phyloP scores from a whole-genome alignment of 495 filamentous ascomycete species.

The Podospora didyma region DNA sequence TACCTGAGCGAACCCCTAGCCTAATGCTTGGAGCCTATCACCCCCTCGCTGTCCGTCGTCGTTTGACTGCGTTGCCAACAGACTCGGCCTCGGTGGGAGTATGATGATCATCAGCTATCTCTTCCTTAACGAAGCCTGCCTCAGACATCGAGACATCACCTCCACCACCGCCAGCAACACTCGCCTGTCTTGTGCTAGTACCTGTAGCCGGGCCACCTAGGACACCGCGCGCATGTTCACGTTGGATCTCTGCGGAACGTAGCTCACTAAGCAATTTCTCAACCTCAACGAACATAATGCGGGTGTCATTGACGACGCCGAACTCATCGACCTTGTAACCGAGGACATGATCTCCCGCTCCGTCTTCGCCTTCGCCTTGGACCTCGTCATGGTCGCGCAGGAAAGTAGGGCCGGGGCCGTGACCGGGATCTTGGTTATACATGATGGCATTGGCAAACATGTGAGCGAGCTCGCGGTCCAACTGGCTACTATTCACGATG shows the following conservation, averaged over 20 bases:
- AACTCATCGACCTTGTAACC: slow-evolving; percentile 64
- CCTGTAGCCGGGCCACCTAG: slow-evolving; percentile 12
- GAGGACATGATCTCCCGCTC: slow-evolving; percentile 38
- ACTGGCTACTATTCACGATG: slow-evolving; percentile 89
- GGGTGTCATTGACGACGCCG: slow-evolving; percentile 74
- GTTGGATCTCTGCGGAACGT: slow-evolving; percentile 32
- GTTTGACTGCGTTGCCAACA: slow-evolving; percentile 8
- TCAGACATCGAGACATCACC: neutral
- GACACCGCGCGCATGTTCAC: slow-evolving; percentile 1
- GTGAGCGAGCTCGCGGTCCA: slow-evolving; percentile 93
- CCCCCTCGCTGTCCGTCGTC: slow-evolving; percentile 10
- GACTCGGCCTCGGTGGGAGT: slow-evolving; percentile 15
- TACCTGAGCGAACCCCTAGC: no score
- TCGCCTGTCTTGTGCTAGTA: slow-evolving; percentile 27
- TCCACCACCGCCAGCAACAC: slow-evolving; percentile 14
- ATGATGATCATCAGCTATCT: slow-evolving; percentile 9
- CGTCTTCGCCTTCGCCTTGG: slow-evolving; percentile 28
- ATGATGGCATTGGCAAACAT: slow-evolving; percentile 98
- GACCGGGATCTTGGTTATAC: slow-evolving; percentile 79
- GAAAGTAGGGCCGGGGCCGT: slow-evolving; percentile 63
- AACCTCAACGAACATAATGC: slow-evolving; percentile 78
- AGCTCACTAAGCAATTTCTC: slow-evolving; percentile 55
- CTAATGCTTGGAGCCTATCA: neutral
- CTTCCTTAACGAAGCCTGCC: neutral
- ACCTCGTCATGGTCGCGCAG: slow-evolving; percentile 29